phyloP scores from a whole-genome alignment of 2,329 filamentous ascomycete genomes.

The Lachnellula cervina region DNA sequence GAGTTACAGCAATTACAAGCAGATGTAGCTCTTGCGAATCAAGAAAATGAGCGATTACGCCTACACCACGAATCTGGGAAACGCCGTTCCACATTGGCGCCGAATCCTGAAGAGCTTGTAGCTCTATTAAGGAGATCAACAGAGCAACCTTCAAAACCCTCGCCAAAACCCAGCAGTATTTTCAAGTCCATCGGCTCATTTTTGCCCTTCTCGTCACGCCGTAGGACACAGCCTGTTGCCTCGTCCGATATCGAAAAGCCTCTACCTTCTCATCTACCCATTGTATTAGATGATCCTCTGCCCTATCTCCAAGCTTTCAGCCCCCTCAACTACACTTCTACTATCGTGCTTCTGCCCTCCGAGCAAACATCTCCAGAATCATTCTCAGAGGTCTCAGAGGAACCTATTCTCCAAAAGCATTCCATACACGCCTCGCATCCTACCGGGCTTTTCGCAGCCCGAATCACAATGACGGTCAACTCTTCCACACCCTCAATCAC shows the following conservation, averaged over 20 bases:
- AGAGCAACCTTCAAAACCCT: slow-evolving; percentile 8
- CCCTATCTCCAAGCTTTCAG: slow-evolving; percentile 69
- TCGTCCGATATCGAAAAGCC: slow-evolving; percentile 35
- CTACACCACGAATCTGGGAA: slow-evolving; percentile 35
- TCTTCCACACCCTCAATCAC: slow-evolving; percentile 47
- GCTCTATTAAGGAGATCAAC: slow-evolving; percentile 25
- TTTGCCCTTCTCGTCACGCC: slow-evolving; percentile 27
- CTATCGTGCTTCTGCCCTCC: slow-evolving; percentile 42
- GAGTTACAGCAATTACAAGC: slow-evolving; percentile 53
- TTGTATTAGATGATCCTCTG: slow-evolving; percentile 60
- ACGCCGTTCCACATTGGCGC: slow-evolving; percentile 37
- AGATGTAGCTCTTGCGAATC: slow-evolving; percentile 52
- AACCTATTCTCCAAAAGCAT: slow-evolving; percentile 46
- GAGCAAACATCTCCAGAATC: slow-evolving; percentile 19
- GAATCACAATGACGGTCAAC: slow-evolving; percentile 54
- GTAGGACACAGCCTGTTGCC: slow-evolving; percentile 21
- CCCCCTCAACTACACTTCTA: slow-evolving; percentile 57
- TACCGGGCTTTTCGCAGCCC: slow-evolving; percentile 51
- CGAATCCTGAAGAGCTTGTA: slow-evolving; percentile 35
- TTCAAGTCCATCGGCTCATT: slow-evolving; percentile 29
- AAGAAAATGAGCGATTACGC: slow-evolving; percentile 54
- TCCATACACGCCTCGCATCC: slow-evolving; percentile 45
- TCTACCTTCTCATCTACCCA: slow-evolving; percentile 56
- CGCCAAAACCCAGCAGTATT: slow-evolving; percentile 21
- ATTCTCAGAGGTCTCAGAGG: slow-evolving; percentile 16